These are phyloP conservation scores for Starmerella stellata DNA, from an alignment of 805 yeast species.

Conservation along the genomic window DNA sequence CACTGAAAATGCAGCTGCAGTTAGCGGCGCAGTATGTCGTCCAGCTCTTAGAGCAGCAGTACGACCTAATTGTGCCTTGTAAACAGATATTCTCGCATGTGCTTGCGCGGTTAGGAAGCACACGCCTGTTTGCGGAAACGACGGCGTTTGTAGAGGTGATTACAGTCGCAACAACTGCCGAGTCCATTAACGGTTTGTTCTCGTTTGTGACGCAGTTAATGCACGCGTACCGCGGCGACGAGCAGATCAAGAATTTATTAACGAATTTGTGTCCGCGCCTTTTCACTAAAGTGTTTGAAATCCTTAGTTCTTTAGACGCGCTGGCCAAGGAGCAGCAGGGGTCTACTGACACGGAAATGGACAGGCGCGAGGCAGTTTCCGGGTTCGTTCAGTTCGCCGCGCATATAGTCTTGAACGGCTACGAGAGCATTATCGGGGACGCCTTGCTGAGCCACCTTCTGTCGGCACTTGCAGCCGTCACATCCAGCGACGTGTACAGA, in stretches of 20 bases:
- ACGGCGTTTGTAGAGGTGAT: conserved; percentile 55
- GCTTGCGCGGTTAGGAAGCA: conserved; percentile 48
- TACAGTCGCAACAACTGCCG: conserved; percentile 38
- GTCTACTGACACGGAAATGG: conserved; percentile 43
- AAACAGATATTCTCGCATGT: conserved; percentile 77
- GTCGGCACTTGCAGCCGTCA: background rate
- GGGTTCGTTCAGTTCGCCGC: conserved; percentile 53
- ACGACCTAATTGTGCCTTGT: conserved; percentile 63
- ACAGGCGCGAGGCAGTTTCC: conserved; percentile 33
- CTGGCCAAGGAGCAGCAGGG: conserved; percentile 17
- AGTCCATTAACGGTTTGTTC: conserved; percentile 63
- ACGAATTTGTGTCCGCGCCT: conserved; percentile 62
- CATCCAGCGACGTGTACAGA: background rate
- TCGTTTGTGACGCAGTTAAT: conserved; percentile 76
- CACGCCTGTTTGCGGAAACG: conserved; percentile 32
- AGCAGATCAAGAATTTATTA: conserved; percentile 51
- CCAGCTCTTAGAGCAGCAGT: conserved; percentile 63
- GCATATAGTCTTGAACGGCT: conserved; percentile 55
- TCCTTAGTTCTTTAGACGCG: conserved; percentile 25
- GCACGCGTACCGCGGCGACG: conserved; percentile 54
- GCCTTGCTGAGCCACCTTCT: background rate
- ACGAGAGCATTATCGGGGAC: conserved; percentile 43
- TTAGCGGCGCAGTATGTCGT: conserved; percentile 66
- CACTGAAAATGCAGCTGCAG: conserved; percentile 34
- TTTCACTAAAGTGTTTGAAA: conserved; percentile 39